Base-by-base conservation (phyloP, 2,329 filamentous ascomycete species). In the Fusarium dlaminii region DNA sequence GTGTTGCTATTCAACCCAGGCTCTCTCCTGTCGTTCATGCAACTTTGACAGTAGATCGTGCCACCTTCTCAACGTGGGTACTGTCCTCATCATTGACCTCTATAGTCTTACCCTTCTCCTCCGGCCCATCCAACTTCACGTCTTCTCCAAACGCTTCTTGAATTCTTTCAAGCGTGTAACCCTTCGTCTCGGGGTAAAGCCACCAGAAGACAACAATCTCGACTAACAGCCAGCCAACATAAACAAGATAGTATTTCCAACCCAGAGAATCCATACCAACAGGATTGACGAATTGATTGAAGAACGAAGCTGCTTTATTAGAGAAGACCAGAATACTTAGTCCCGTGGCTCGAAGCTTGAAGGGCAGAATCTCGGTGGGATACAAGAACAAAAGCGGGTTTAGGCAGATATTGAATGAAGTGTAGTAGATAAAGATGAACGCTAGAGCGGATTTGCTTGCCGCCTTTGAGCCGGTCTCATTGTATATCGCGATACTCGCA, bases 101-200 rank as follows among this genome's bases (percentile, higher is more conserved):
- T 15, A 43, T 48, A 1, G 24, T 13, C 24, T 52, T 29, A 5
- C 34, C 42, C 20, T 66, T 64, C 24, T 66, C 63, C 29, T 66
- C 59, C 8, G 59, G 63, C 6, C 59, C 63, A 43, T 56, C 63
- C 17, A 64, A 27, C 10, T 63, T 42, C 6, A 30, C 30, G 9
- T 64, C 61, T 12, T 73, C 71, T 1, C 71, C 68, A 63, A 73
- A 73, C 14, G 65, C 65, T 46, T 73, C 68, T 17, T 60, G 54
- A 13, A 70, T 66, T n/a, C 54, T 56, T n/a, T 73, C 72, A 18
- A 70, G 49, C 10, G 84, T 86, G 39, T 85, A 84, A 45, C 75
- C 77, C 73, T 81, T 79, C 0, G 85, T 86, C 70, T 86, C 84
- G 0, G 84, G 83, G 55, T 85, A 86, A 62, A 86, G 81, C 70